These are phyloP conservation scores for Exophiala sp. DNA, from an alignment of 2,329 filamentous ascomycete genomes.

Conservation along the genomic window DNA sequence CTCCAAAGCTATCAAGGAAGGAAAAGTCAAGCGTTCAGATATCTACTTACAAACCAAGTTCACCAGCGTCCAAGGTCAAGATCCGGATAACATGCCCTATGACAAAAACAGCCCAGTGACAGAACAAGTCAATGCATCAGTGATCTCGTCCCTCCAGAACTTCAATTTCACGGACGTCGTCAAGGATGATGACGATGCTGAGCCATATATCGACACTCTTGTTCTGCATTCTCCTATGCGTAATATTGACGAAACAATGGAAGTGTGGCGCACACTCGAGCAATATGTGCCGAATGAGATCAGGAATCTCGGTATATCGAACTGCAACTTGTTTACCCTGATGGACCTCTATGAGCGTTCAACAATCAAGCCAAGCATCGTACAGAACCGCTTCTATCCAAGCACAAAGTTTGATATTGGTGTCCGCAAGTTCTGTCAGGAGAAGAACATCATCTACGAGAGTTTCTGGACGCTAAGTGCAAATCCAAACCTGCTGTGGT, in stretches of 20 bases:
- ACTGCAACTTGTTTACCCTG: constrained; percentile 60
- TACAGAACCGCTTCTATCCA: constrained; percentile 72
- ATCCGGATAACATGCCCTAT: constrained; percentile 61
- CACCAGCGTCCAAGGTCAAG: constrained; percentile 63
- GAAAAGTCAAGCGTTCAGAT: constrained; percentile 56
- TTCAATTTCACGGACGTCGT: constrained; percentile 22
- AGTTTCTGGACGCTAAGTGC: constrained; percentile 61
- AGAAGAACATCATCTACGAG: constrained; percentile 55
- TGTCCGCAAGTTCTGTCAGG: constrained; percentile 56
- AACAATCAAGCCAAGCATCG: constrained; percentile 56
- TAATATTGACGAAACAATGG: constrained; percentile 52
- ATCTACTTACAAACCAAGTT: constrained; percentile 83
- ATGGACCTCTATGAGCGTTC: constrained; percentile 34
- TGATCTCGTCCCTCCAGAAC: constrained; percentile 64
- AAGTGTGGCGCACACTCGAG: constrained; percentile 65
- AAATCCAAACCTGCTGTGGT: constrained; percentile 51
- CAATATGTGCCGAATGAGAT: constrained; percentile 63
- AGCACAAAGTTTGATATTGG: constrained; percentile 57
- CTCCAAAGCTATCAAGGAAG: constrained; percentile 57
- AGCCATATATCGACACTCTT: constrained; percentile 55
- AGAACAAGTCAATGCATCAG: constrained; percentile 64
- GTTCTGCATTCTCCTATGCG: constrained; percentile 58
- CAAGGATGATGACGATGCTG: constrained; percentile 36
- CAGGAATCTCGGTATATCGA: constrained; percentile 70
- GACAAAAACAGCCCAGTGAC: constrained; percentile 55